Evolutionary conservation across 768 basidiomycete species (phyloP).

Genomic region (Calocera viscosa): DNA sequence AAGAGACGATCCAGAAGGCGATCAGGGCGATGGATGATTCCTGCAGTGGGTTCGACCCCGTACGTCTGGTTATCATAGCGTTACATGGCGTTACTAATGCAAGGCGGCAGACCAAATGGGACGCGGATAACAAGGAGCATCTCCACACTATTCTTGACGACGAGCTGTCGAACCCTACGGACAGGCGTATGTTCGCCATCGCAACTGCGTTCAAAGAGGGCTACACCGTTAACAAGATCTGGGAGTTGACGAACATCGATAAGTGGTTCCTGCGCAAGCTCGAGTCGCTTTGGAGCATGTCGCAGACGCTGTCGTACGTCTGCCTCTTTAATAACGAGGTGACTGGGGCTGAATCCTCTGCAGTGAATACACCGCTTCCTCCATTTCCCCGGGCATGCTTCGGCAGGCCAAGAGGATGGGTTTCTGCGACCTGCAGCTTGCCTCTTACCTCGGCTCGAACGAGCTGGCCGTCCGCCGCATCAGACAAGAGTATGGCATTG

Average conservation of each 20-base stretch:
- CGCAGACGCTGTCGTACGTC: conserved; percentile 59
- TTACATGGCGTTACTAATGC: not conserved
- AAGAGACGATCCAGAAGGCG: conserved; percentile 97
- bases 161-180: conserved; percentile 87
- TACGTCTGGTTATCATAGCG: conserved; percentile 22
- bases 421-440: conserved; percentile 89
- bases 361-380: conserved; percentile 53
- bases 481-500: conserved; percentile 70
- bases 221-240: conserved; percentile 89
- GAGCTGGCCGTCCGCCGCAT: conserved; percentile 86
- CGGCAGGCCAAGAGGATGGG: conserved; percentile 85
- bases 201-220: conserved; percentile 86
- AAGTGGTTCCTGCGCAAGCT: conserved; percentile 95
- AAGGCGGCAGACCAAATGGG: conserved; percentile 58
- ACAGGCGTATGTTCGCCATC: conserved; percentile 94
- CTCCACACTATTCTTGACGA: conserved; percentile 44
- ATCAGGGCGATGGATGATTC: conserved; percentile 93
- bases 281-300: conserved; percentile 70
- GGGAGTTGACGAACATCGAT: conserved; percentile 97
- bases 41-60: conserved; percentile 85
- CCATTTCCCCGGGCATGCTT: conserved; percentile 49
- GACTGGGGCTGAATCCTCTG: not conserved
- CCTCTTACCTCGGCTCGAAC: conserved; percentile 69
- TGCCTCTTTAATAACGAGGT: not conserved
- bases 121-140: conserved; percentile 43